A percentile compares a stretch with the other conserved stretches of the same genome.
Evolutionary conservation across 768 basidiomycete genomes (phyloP).

Genomic region (Infundibulicybe gibba): DNA sequence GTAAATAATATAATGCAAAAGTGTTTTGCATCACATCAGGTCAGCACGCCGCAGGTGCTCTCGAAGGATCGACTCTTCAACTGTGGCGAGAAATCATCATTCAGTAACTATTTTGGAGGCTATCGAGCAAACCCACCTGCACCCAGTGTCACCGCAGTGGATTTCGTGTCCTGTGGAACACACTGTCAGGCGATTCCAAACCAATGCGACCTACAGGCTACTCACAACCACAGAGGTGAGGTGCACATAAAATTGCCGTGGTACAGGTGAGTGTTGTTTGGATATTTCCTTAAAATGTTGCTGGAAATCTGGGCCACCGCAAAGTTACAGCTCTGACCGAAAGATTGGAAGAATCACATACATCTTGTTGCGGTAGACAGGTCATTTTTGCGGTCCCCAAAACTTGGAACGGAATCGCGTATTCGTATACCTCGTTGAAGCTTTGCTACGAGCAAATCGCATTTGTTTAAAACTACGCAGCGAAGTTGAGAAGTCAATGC

Average conservation of each 20-base stretch:
- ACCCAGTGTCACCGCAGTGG: constrained; percentile 68
- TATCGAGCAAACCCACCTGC: constrained; percentile 39
- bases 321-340: background rate
- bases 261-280: constrained; percentile 56
- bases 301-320: constrained; percentile 56
- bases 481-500: constrained; percentile 1
- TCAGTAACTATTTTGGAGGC: background rate
- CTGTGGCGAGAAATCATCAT: constrained; percentile 23
- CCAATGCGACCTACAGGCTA: constrained; percentile 10
- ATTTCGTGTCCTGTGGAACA: constrained; percentile 58
- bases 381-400: constrained; percentile 71
- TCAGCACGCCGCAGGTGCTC: constrained; percentile 68
- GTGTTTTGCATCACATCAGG: constrained; percentile 44
- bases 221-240: constrained; percentile 76
- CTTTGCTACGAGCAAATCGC: constrained; percentile 71
- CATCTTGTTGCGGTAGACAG: constrained; percentile 67
- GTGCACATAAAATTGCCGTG: constrained; percentile 68
- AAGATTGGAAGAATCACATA: constrained; percentile 27
- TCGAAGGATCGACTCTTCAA: constrained; percentile 71
- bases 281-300: constrained; percentile 78
- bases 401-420: constrained; percentile 68
- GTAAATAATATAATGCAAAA: background rate
- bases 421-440: constrained; percentile 64
- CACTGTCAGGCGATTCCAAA: constrained; percentile 7
- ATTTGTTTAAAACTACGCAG: constrained; percentile 57